Base-by-base conservation (phyloP, 768 basidiomycete species). In the Termitomyces titanicus region DNA sequence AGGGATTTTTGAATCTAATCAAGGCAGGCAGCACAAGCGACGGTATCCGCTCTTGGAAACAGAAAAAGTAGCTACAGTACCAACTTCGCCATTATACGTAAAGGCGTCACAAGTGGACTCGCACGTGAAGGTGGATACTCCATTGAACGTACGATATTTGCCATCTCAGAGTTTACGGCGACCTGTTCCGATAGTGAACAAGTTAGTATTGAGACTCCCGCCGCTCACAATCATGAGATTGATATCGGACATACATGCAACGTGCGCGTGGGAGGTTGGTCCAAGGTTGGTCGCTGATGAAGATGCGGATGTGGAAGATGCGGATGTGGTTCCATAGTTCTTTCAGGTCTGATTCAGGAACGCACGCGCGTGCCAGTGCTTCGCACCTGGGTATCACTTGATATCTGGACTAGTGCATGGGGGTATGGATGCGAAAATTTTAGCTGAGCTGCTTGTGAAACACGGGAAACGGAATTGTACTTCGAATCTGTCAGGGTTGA, bases 231-330 rank as follows among this genome's bases (percentile, higher is more conserved):
- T 63, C 79, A 85, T 83, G 37, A 78, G 64, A 47, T 81, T 70
- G 18, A 92, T 80, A 63, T 92, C 90, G 9, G 84, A 86, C 57
- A 92, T 80, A 46, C 82, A 78, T 3, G 87, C 81, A 20, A 92
- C n/a, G n/a, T n/a, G n/a, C n/a, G n/a, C 90, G 3, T 90, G 84
- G 3, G 85, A 80, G 68, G 90, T n/a, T n/a, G 92, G 64, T 92
- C 92, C 62, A 91, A 74, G 0, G 86, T 80, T 2, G 90, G 91
- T 76, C 66, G 15, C 77, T 66, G 15, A 74, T 76, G 6, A 80
- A 63, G 12, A 70, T 73, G 56, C 79, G 74, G 1, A 18, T 20
- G 20, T 61, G 25, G 22, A 61, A 61, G 17, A 47, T 38, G 15
- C 48, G 56, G 7, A 51, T 38, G n/a, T 56, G 57, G 11, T 37